Evolutionary conservation across 169 alveolate genomes (phyloP), one percentile per base, ranked within the genome.

Genomic region (Plasmodium adleri): DNA sequence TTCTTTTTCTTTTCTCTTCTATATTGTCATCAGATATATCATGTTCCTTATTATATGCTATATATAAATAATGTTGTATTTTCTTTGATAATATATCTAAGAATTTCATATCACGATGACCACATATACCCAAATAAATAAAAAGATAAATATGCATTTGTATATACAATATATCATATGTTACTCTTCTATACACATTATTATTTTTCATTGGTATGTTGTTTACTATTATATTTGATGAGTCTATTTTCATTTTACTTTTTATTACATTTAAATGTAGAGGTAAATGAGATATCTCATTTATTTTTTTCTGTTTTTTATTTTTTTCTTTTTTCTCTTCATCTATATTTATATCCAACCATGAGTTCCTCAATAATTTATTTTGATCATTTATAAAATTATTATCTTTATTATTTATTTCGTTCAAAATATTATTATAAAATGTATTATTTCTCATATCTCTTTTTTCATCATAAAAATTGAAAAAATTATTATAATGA

Each of bases 231-330:
- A 83, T 83, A 62, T 83, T 70, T 20, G 74, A 56, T 56, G 8
- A 15, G n/a, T 83, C 24, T 56, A 83, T 58, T 72, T 83, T 83
- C 85, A 83, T 39, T 58, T 56, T 83, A 26, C 72, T 49, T 20
- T 58, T 58, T 39, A 68, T 17, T 15, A 68, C 39, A 45, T 68
- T 1, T 72, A 83, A 83, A 58, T 83, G 91, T 68, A 83, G 20
- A 10, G 91, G 91, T 68, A 83, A 59, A 70, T 83, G 91, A 4
- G 91, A 56, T 43, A 83, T 26, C 43, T 68, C 85, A 32, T 83
- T 56, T 49, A 83, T 68, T 47, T 45, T 20, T 68, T 72, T 68
- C 20, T 63, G 47, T 39, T 20, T 76, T 17, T 63, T 68, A 22
- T 58, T 24, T 66, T 22, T 24, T 20, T 52, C 20, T 12, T 54